Base-by-base conservation (phyloP, 2,329 filamentous ascomycete genomes). In the Fusarium lateritium region DNA sequence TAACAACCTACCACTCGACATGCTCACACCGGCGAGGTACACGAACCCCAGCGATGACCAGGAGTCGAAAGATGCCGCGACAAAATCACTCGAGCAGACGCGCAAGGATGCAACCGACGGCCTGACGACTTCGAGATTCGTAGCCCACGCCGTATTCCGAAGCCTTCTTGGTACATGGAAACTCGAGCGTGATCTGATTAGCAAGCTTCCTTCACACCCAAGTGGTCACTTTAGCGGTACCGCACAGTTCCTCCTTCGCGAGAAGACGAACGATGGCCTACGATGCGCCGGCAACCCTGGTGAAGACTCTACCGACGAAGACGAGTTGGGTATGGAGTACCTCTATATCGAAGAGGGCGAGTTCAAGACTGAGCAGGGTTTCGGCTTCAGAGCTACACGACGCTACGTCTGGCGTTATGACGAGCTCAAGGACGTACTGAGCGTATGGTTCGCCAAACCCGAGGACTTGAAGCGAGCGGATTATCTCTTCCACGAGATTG, bases 331-430 rank as follows among this genome's bases (percentile, higher is more conserved):
- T 0, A 75, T 83, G 24, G 90, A 93, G 74, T 92, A 92, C 65
- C 81, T 93, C 5, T 93, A 93, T 75, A 80, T 90, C 42, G 90
- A 92, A 73, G 85, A 91, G 57, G 91, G 91, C 5, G 85, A 86
- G 6, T 91, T 93, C 74, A 85, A 79, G 24, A 88, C 89, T 6
- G 80, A 84, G 3, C 83, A 82, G 28, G 87, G 87, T 0, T 79
- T 88, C 46, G 79, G 81, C 1, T 91, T 92, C 77, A 83, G 81
- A 17, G 90, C 89, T 0, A 88, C 84, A 13, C 82, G 89, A 22
- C 86, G 91, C 13, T 94, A 94, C 72, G 83, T 93, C 2, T 94
- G 92, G 83, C 86, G 92, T 0, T 94, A 94, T 72, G 82, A 88
- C 44, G 89, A 91, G 67, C 71, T 59, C 11, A 80, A 74, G 2